phyloP scores from a whole-genome alignment of 2,329 filamentous ascomycete genomes.

The Cytospora piceicola region DNA sequence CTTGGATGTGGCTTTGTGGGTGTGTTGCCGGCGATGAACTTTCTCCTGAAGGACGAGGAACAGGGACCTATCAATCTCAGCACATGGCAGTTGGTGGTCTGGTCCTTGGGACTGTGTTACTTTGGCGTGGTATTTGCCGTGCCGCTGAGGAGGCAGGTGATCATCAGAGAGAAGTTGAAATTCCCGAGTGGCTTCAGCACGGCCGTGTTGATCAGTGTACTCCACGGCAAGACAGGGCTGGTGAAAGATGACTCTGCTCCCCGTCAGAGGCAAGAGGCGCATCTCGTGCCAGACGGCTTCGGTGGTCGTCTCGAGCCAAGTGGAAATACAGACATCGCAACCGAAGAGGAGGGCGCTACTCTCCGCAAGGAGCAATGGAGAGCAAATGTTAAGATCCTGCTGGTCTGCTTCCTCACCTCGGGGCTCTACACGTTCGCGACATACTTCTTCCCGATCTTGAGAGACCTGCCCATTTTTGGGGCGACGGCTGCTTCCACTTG shows the following conservation, averaged over 20 bases:
- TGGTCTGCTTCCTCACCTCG: constrained; percentile 62
- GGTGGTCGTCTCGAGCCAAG: constrained; percentile 18
- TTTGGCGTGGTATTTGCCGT: constrained; percentile 98
- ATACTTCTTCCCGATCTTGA: constrained; percentile 86
- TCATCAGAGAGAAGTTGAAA: constrained; percentile 87
- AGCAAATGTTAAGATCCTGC: constrained; percentile 57
- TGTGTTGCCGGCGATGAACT: constrained; percentile 86
- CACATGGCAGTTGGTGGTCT: constrained; percentile 79
- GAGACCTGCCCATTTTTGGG: constrained; percentile 87
- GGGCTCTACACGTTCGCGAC: constrained; percentile 76
- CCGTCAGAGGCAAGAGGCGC: constrained; percentile 37
- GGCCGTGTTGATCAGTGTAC: constrained; percentile 85
- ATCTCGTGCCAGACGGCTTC: constrained; percentile 6
- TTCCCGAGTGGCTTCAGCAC: constrained; percentile 97
- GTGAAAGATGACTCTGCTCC: constrained; percentile 34
- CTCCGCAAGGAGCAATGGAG: constrained; percentile 44
- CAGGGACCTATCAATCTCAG: constrained; percentile 74
- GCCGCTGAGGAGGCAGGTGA: constrained; percentile 86
- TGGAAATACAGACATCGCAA: constrained; percentile 23
- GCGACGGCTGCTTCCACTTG: constrained; percentile 72
- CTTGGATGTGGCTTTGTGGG: constrained; percentile 94
- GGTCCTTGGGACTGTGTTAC: constrained; percentile 91
- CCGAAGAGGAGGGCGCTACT: constrained; percentile 36
- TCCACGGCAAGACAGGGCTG: constrained; percentile 66
- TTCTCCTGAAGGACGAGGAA: constrained; percentile 76